phyloP scores from a whole-genome alignment of 2,329 filamentous ascomycete genomes.

The Sporothrix inflata region DNA sequence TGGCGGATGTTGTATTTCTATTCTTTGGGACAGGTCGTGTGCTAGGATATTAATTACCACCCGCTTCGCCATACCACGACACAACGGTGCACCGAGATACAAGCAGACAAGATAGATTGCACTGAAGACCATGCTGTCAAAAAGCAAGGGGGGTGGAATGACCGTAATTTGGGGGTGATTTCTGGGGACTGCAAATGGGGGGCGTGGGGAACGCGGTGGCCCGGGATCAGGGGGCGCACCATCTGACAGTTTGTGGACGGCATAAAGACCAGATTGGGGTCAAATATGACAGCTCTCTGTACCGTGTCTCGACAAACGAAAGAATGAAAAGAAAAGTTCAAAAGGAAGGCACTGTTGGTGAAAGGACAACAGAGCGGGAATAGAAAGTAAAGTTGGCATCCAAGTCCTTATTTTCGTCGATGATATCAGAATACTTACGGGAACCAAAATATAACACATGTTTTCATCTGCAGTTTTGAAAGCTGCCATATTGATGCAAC shows the following conservation, averaged over 20 bases:
- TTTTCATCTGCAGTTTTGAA: neutral
- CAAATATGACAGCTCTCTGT: neutral
- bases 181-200: neutral
- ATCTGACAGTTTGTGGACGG: slow-evolving; percentile 11
- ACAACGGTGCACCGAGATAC: neutral
- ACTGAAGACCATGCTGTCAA: neutral
- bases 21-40: slow-evolving; percentile 9
- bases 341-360: neutral
- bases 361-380: neutral
- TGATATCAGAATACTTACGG: neutral
- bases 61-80: neutral
- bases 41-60: neutral
- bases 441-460: neutral
- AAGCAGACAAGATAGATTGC: neutral
- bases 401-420: neutral
- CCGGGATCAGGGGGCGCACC: slow-evolving; percentile 9
- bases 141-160: neutral
- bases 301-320: neutral
- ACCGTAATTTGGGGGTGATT: neutral
- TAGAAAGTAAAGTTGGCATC: neutral
- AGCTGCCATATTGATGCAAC: neutral
- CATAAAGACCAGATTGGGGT: neutral
- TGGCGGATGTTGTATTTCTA: neutral
- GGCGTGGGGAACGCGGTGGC: slow-evolving; percentile 1
- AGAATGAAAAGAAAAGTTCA: neutral